A percentile compares a stretch with the other conserved stretches of the same genome.
These are phyloP conservation scores for Pseudogymnoascus sp. DNA, from an alignment of 2,329 filamentous ascomycete genomes.

Conservation along the genomic window DNA sequence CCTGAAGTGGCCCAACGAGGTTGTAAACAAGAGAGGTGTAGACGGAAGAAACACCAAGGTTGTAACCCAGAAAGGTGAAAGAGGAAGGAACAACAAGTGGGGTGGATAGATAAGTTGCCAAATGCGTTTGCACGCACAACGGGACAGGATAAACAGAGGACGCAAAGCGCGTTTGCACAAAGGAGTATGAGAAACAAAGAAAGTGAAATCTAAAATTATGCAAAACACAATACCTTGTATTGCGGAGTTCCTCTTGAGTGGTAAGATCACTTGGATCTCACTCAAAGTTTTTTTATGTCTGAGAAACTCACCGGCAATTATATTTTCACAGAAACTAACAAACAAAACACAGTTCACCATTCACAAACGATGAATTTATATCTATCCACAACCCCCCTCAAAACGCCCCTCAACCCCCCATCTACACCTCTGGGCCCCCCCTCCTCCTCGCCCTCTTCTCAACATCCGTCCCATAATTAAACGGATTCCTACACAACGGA, in stretches of 20 bases:
- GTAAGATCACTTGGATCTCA: background rate
- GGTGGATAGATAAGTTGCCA: background rate
- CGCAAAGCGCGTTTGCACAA: background rate
- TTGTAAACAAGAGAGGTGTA: no score
- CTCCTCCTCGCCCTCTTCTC: conserved; percentile 10
- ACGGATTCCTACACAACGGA: conserved; percentile 84
- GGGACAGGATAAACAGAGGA: background rate
- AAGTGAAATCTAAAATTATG: background rate
- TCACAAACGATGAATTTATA: background rate
- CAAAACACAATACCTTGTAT: background rate
- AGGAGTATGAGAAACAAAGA: background rate
- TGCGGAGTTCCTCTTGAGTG: background rate
- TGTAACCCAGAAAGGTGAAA: background rate
- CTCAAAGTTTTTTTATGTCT: background rate
- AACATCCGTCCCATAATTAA: conserved; percentile 42
- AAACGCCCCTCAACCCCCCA: background rate
- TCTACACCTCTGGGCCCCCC: conserved; percentile 10
- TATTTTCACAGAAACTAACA: background rate
- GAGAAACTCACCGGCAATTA: background rate
- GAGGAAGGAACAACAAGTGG: background rate
- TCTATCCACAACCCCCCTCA: background rate
- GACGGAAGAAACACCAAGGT: background rate
- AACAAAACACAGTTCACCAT: background rate
- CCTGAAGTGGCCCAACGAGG: background rate
- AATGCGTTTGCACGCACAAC: background rate